Base-by-base conservation (phyloP, 1,139 yeast species). In the Blastobotrys apis region DNA sequence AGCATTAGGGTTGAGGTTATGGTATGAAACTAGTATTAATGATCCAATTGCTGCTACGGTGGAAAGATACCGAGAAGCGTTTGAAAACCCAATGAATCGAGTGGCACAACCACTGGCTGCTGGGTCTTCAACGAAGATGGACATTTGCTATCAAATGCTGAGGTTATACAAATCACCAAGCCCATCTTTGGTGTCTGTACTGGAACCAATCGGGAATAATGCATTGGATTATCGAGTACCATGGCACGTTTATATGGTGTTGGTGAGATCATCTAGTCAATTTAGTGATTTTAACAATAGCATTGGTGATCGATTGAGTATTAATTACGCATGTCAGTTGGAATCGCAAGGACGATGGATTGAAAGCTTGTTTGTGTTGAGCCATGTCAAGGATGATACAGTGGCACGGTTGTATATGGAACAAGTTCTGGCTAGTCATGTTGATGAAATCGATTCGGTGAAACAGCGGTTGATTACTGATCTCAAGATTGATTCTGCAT, bases 281-380 rank as follows among this genome's bases (percentile, higher is more conserved):
- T 51, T 48, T 36, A 39, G 37, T n/a, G 55, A 50, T 39, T 15
- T 35, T n/a, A 50, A 45, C 10, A 50, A 52, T 5, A 39, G 25
- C 35, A 40, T 6, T 38, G 72, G 75, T 16, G 81, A 84, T 56
- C 56, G 62, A 3, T 56, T 81, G 23, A 69, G 80, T 5, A 50
- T 68, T 6, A 54, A 65, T 8, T 78, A 81, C 59, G 83, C 84
- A 4, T 66, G 73, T 34, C 76, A 78, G 48, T 67, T 85, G 35
- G 73, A 69, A 43, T 53, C 65, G 9, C 56, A 61, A n/a, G 76
- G 75, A 0, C 61, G 74, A 43, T 74, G 78, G 75, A 69, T 71
- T 48, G 85, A 83, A 54, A 74, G 92, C 0, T 51, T 84, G 2
- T 83, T 74, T 58, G 80, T 83, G 1, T 68, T 75, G 41, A 67